A percentile compares a stretch with the other conserved stretches of the same genome.
phyloP scores from a whole-genome alignment of 2,329 filamentous ascomycete species.

The Malbranchea cinnamomea region DNA sequence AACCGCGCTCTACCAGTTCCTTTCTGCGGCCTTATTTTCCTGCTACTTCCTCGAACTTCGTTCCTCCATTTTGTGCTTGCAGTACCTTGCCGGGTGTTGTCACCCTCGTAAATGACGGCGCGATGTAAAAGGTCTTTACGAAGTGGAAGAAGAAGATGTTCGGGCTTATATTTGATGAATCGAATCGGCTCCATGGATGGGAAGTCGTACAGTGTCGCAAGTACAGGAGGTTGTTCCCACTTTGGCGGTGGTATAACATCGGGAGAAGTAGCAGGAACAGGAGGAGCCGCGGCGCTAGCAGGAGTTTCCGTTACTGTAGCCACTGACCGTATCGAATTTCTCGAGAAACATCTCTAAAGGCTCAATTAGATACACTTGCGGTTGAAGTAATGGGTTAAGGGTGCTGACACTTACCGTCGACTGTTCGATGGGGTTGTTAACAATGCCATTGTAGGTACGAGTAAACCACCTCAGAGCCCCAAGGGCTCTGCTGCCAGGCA shows the following conservation, averaged over 20 bases:
- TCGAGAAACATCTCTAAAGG: conserved; percentile 10
- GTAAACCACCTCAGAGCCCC: conserved; percentile 25
- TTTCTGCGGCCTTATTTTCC: conserved; percentile 77
- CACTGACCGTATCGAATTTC: conserved; percentile 22
- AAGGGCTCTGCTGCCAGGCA: conserved; percentile 23
- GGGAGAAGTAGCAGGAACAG: conserved; percentile 5
- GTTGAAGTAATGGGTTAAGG: conserved; percentile 5
- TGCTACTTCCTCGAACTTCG: conserved; percentile 70
- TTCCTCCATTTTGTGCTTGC: conserved; percentile 66
- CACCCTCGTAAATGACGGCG: conserved; percentile 84
- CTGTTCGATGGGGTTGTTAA: conserved; percentile 17
- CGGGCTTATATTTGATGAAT: conserved; percentile 62
- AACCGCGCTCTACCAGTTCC: conserved; percentile 66
- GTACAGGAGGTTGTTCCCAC: conserved; percentile 43
- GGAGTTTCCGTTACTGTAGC: conserved; percentile 31
- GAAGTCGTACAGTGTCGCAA: conserved; percentile 79
- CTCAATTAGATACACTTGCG: conserved; percentile 2
- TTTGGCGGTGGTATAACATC: conserved; percentile 11
- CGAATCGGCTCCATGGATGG: conserved; percentile 71
- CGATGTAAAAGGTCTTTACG: conserved; percentile 85
- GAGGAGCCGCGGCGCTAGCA: conserved; percentile 10
- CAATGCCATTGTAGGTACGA: conserved; percentile 20
- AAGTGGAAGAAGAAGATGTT: conserved; percentile 74
- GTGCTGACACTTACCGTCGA: conserved; percentile 18
- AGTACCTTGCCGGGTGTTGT: conserved; percentile 73